These are phyloP conservation scores for Blastobotrys elegans DNA, from an alignment of 1,139 yeast species.

Conservation along the genomic window DNA sequence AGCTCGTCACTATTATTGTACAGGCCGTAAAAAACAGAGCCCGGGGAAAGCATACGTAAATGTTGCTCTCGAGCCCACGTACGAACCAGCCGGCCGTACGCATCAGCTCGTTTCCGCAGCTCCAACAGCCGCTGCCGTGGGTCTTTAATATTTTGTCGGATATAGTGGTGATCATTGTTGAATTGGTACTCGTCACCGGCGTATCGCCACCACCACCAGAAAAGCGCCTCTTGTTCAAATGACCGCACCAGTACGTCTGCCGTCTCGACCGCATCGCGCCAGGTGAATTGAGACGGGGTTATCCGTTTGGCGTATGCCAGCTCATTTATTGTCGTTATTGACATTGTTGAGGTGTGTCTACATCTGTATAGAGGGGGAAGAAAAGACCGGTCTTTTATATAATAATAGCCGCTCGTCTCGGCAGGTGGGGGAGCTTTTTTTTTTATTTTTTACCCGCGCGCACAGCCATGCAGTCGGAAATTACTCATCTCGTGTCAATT, in stretches of 20 bases:
- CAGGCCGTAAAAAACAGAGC: not conserved
- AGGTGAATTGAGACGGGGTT: not conserved
- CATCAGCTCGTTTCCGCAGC: not conserved
- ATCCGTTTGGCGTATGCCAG: not conserved
- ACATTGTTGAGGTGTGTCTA: not conserved
- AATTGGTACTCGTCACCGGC: slow-evolving; percentile 10
- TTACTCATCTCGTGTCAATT: not conserved
- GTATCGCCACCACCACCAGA: slow-evolving; percentile 8
- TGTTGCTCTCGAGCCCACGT: slow-evolving; percentile 8
- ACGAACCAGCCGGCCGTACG: not conserved
- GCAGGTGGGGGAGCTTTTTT: too few relatives aligned
- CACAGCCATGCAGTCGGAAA: too few relatives aligned
- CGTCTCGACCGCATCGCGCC: slow-evolving; percentile 9
- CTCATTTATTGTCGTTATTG: not conserved
- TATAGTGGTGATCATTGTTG: slow-evolving; percentile 10
- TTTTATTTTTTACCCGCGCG: too few relatives aligned
- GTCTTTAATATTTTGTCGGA: slow-evolving; percentile 6
- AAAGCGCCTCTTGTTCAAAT: slow-evolving; percentile 10
- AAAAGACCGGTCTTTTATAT: too few relatives aligned
- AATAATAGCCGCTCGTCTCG: too few relatives aligned
- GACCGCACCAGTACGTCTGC: slow-evolving; percentile 1
- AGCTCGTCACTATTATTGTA: slow-evolving; percentile 1
- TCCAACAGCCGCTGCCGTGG: slow-evolving; percentile 6
- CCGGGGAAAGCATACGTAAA: not conserved
- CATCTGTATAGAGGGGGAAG: not conserved